A percentile compares a stretch with the other conserved stretches of the same genome.
Conservation (phyloP, 23 red algal species). For the Chondrus crispus region DNA sequence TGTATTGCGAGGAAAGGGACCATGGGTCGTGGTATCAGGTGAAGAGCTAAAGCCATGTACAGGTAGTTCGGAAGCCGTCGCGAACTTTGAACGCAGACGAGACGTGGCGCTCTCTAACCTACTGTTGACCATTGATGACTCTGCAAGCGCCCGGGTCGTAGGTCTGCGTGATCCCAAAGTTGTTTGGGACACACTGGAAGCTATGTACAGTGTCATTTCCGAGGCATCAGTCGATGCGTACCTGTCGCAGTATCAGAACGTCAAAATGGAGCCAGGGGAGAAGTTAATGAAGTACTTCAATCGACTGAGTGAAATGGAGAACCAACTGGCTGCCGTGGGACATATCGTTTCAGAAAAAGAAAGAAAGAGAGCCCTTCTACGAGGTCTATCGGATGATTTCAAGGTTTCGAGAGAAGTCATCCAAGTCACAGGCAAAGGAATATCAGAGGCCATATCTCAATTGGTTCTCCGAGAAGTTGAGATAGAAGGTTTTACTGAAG, state of each 20-base stretch:
- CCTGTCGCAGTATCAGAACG: background rate
- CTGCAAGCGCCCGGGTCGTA: background rate
- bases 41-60: background rate
- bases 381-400: background rate
- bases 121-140: background rate
- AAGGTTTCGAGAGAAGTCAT: background rate
- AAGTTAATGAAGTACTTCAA: background rate
- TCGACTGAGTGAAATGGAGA: too few relatives aligned
- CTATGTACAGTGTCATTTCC: background rate
- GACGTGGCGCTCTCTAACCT: background rate
- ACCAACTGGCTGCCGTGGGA: too few relatives aligned
- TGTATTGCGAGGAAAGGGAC: background rate
- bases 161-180: background rate
- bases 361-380: background rate
- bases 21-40: background rate
- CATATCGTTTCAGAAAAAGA: background rate
- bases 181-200: background rate
- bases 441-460: background rate
- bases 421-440: background rate
- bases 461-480: background rate
- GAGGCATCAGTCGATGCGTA: background rate
- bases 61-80: background rate
- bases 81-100: background rate
- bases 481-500: background rate
- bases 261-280: background rate